Percentiles rank a stretch among this genome's conserved stretches.
phyloP scores from a whole-genome alignment of 163 green algal genomes.

The Chlorella variabilis region DNA sequence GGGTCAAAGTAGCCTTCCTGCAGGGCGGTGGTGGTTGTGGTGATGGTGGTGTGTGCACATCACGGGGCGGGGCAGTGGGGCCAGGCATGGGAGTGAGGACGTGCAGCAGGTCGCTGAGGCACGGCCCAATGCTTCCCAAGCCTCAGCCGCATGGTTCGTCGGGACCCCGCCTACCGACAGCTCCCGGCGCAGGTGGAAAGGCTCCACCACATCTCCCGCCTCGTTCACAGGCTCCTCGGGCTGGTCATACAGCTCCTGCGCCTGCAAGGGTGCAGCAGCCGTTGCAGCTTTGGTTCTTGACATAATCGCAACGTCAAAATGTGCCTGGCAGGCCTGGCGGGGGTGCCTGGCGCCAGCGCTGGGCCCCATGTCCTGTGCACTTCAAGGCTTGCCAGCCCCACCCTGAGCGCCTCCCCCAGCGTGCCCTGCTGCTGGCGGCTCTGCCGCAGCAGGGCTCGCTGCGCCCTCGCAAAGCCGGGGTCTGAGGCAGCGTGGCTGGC shows the following conservation, averaged over 20 bases:
- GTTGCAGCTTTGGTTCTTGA: too few relatives aligned
- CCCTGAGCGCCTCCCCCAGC: constrained; percentile 1
- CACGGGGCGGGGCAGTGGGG: too few relatives aligned
- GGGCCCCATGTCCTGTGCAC: too few relatives aligned
- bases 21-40: background rate
- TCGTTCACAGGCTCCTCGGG: constrained; percentile 21
- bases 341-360: too few relatives aligned
- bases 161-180: constrained; percentile 10
- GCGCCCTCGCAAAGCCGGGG: constrained; percentile 14
- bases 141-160: too few relatives aligned
- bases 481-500: background rate
- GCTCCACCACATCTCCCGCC: constrained; percentile 7
- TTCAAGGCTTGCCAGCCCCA: too few relatives aligned
- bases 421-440: background rate
- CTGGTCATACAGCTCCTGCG: constrained; percentile 28
- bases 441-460: constrained; percentile 12
- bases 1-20: constrained; percentile 27
- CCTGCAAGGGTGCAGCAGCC: background rate
- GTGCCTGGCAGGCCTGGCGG: too few relatives aligned
- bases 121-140: too few relatives aligned
- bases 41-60: too few relatives aligned
- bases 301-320: too few relatives aligned
- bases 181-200: constrained; percentile 31
- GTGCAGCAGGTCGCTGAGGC: too few relatives aligned
- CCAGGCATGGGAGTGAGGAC: too few relatives aligned